phyloP scores from a whole-genome alignment of 139 green algal species.

The Prasinococcaceae sp. region DNA sequence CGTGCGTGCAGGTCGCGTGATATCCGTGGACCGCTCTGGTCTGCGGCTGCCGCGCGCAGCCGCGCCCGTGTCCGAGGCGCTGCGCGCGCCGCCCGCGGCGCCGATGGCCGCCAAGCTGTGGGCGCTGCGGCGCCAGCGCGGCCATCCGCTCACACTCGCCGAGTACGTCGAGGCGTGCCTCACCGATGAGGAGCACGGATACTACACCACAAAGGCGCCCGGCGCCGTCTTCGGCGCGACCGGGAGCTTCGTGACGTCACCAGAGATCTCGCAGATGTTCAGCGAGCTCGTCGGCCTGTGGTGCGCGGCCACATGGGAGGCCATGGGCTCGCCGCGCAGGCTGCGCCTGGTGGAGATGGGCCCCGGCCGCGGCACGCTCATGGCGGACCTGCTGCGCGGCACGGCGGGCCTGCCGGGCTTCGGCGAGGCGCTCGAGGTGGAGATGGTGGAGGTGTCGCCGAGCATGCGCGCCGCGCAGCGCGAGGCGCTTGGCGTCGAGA shows the following conservation, averaged over 20 bases:
- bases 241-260: constrained; percentile 91
- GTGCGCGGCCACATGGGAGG: constrained; percentile 65
- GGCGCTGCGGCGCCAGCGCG: too few relatives aligned
- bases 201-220: constrained; percentile 11
- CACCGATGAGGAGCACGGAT: constrained; percentile 13
- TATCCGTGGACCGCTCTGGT: too few relatives aligned
- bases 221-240: constrained; percentile 71
- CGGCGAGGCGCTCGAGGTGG: constrained; percentile 30
- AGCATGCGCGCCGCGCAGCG: constrained; percentile 39
- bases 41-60: too few relatives aligned
- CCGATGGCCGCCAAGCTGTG: too few relatives aligned
- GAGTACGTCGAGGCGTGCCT: constrained; percentile 58
- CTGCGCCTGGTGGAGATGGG: constrained; percentile 83
- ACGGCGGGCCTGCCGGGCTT: constrained; percentile 25
- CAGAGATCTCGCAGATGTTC: constrained; percentile 94
- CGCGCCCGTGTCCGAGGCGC: too few relatives aligned
- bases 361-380: constrained; percentile 82
- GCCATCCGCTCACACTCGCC: constrained; percentile 66
- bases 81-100: too few relatives aligned
- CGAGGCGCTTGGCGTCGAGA: constrained; percentile 17
- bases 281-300: constrained; percentile 93
- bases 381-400: constrained; percentile 74
- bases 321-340: constrained; percentile 50
- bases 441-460: constrained; percentile 71
- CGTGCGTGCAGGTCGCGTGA: too few relatives aligned